Evolutionary conservation across 768 basidiomycete genomes (phyloP).

Genomic region (Leucosporidium scottii): DNA sequence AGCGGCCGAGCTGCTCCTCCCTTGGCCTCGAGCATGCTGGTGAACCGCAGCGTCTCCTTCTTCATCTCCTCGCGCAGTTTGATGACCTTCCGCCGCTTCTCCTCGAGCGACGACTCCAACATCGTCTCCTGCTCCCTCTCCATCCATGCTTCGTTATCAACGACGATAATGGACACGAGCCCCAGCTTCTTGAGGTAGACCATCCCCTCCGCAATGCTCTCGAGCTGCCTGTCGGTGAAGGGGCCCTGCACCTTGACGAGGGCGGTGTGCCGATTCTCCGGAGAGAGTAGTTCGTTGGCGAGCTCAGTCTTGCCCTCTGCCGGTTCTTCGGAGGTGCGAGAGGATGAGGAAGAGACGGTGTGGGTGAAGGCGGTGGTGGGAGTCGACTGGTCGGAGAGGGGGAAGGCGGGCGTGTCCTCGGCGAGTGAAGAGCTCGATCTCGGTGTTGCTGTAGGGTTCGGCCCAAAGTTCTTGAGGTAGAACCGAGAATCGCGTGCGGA

Average conservation of each 20-base stretch:
- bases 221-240: constrained; percentile 83
- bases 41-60: constrained; percentile 79
- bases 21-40: constrained; percentile 70
- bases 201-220: constrained; percentile 86
- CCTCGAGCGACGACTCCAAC: constrained; percentile 55
- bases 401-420: constrained; percentile 35
- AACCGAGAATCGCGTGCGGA: constrained; percentile 82
- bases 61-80: constrained; percentile 41
- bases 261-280: constrained; percentile 74
- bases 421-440: constrained; percentile 5
- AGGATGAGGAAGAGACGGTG: constrained; percentile 51
- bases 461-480: constrained; percentile 85
- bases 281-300: constrained; percentile 45
- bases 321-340: constrained; percentile 53
- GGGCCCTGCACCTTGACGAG: constrained; percentile 96
- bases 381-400: constrained; percentile 41
- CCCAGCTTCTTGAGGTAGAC: constrained; percentile 94
- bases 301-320: constrained; percentile 8
- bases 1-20: constrained; percentile 83
- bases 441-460: constrained; percentile 49
- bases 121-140: constrained; percentile 48
- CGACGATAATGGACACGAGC: constrained; percentile 86
- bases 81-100: constrained; percentile 35
- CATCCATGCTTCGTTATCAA: constrained; percentile 73
- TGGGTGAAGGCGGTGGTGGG: constrained; percentile 36